Conservation (phyloP, 805 yeast genomes). For the Candida awuae region DNA sequence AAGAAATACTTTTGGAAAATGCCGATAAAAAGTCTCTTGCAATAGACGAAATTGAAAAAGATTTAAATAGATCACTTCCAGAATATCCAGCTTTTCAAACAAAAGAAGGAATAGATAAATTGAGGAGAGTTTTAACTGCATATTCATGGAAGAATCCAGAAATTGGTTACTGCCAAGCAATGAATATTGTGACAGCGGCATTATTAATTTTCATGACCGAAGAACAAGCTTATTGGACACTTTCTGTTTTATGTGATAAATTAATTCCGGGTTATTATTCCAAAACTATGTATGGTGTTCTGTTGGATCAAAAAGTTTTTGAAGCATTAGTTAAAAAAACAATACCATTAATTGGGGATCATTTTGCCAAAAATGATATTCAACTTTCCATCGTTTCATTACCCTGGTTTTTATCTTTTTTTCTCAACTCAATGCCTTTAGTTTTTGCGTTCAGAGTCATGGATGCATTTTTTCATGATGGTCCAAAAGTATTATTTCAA, state of each 20-base stretch:
- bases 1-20: slow-evolving; percentile 49
- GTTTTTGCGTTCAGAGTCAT: slow-evolving; percentile 87
- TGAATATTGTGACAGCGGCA: slow-evolving; percentile 89
- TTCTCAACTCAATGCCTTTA: slow-evolving; percentile 88
- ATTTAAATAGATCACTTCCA: slow-evolving; percentile 86
- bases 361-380: slow-evolving; percentile 69
- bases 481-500: slow-evolving; percentile 83
- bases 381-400: slow-evolving; percentile 88
- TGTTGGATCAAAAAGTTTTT: slow-evolving; percentile 88
- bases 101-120: slow-evolving; percentile 73
- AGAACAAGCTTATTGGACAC: slow-evolving; percentile 95
- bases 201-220: slow-evolving; percentile 80
- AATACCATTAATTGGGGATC: slow-evolving; percentile 83
- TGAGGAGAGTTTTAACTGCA: slow-evolving; percentile 84
- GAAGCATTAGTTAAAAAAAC: slow-evolving; percentile 84
- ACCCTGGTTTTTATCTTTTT: slow-evolving; percentile 93
- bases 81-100: slow-evolving; percentile 92
- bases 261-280: slow-evolving; percentile 94
- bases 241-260: slow-evolving; percentile 70
- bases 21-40: slow-evolving; percentile 67
- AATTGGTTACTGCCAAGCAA: slow-evolving; percentile 97
- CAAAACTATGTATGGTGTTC: slow-evolving; percentile 94
- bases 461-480: slow-evolving; percentile 85
- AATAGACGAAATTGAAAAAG: slow-evolving; percentile 94
- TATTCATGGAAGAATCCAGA: slow-evolving; percentile 97